Evolutionary conservation across 768 basidiomycete species (phyloP).

Genomic region (Suillus weaverae): DNA sequence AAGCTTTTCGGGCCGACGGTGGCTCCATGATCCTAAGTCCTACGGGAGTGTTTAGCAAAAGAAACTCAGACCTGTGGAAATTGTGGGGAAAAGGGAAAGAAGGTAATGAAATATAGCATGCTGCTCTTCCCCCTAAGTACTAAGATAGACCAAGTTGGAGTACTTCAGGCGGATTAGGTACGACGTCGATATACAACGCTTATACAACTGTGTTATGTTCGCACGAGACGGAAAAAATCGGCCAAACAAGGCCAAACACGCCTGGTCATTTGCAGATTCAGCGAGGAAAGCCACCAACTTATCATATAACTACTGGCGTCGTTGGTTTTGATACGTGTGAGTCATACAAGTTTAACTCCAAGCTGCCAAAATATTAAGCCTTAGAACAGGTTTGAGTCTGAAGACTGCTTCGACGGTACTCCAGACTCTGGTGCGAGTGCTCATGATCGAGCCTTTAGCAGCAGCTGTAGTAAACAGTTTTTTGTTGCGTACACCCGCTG

Average conservation of each 20-base stretch:
- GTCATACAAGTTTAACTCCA: not conserved
- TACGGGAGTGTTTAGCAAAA: not conserved
- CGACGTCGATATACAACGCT: not conserved
- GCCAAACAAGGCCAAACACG: not conserved
- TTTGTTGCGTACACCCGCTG: constrained; percentile 34
- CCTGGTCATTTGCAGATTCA: not conserved
- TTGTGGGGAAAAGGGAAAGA: not conserved
- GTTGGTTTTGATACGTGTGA: not conserved
- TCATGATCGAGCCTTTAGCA: constrained; percentile 67
- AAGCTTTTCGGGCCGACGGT: not conserved
- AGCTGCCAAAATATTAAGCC: not conserved
- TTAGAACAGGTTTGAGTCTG: not conserved
- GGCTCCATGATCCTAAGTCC: not conserved
- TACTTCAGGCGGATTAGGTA: not conserved
- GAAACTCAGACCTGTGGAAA: not conserved
- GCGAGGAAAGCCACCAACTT: not conserved
- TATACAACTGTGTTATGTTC: not conserved
- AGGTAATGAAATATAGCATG: not conserved
- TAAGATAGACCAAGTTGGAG: not conserved
- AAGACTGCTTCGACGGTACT: constrained; percentile 19
- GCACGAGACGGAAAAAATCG: not conserved
- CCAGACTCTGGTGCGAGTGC: constrained; percentile 26
- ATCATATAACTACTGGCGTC: not conserved
- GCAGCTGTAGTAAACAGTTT: constrained; percentile 51
- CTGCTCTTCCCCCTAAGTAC: not conserved